Evolutionary conservation across 2,329 filamentous ascomycete genomes (phyloP).

Genomic region (Xylaria sp.): DNA sequence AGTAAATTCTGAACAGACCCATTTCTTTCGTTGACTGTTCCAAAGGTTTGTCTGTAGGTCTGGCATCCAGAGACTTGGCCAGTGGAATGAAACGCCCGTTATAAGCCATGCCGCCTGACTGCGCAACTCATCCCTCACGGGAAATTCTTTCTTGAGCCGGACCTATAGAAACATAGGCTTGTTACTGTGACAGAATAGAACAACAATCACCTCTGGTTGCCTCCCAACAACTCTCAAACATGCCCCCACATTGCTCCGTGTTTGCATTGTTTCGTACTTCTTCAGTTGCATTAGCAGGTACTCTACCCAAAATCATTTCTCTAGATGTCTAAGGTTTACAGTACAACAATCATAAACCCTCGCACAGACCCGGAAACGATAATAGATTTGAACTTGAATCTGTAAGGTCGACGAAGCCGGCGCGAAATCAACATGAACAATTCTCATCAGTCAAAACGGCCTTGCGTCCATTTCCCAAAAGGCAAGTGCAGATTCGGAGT

Average conservation of each 20-base stretch:
- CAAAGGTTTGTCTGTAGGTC: too few species aligned
- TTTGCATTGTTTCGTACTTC: not conserved
- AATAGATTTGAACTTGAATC: not conserved
- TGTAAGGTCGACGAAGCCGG: not conserved
- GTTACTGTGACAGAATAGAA: too few species aligned
- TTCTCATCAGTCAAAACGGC: not conserved
- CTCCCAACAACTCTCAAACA: not conserved
- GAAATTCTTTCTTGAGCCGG: too few species aligned
- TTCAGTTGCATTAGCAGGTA: not conserved
- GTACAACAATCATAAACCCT: not conserved
- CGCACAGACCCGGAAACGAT: too few species aligned
- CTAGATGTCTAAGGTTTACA: not conserved
- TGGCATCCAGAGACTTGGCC: too few species aligned
- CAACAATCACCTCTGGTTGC: too few species aligned
- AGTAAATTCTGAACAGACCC: too few species aligned
- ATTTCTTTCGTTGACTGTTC: too few species aligned
- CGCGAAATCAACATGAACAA: conserved; percentile 18
- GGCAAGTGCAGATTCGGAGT: conserved; percentile 30
- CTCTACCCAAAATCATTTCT: not conserved
- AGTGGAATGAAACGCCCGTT: too few species aligned
- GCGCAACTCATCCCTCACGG: too few species aligned
- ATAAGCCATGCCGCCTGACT: too few species aligned
- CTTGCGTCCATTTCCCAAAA: conserved; percentile 23
- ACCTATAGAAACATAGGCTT: too few species aligned
- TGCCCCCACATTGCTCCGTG: not conserved